Percentiles rank a stretch among this genome's conserved stretches.
Conservation (phyloP, 2,329 filamentous ascomycete genomes). For the Neonectria hederae region DNA sequence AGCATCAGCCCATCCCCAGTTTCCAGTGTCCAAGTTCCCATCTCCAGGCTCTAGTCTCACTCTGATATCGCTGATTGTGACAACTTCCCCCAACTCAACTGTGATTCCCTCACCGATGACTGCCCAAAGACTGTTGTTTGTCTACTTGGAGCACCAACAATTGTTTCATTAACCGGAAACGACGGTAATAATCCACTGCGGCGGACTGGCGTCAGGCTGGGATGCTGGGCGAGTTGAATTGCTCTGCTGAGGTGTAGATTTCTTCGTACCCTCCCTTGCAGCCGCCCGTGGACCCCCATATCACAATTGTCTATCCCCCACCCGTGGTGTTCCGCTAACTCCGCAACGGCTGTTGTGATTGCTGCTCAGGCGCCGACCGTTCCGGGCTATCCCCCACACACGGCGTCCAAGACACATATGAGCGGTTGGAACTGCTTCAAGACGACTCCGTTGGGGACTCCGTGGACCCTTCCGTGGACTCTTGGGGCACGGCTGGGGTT, state of each 20-base stretch:
- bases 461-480: conserved; percentile 26
- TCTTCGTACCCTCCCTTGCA: conserved; percentile 16
- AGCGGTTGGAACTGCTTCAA: conserved; percentile 18
- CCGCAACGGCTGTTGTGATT: conserved; percentile 24
- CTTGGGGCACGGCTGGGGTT: conserved; percentile 13
- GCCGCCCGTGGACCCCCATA: conserved; percentile 13
- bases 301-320: conserved; percentile 21
- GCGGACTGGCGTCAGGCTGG: conserved; percentile 3
- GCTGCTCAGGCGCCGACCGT: conserved; percentile 25
- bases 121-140: background rate
- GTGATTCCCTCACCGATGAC: background rate
- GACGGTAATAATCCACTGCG: conserved; percentile 27
- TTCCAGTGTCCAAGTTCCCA: background rate
- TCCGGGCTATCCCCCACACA: conserved; percentile 30
- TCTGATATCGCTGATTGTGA: background rate
- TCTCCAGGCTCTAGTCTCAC: background rate
- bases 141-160: background rate
- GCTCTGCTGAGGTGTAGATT: conserved; percentile 26
- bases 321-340: conserved; percentile 28
- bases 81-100: background rate
- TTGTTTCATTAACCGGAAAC: conserved; percentile 8
- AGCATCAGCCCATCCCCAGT: background rate
- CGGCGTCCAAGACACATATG: conserved; percentile 26
- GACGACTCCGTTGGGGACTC: conserved; percentile 23
- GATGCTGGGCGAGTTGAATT: conserved; percentile 23